Conservation (phyloP, 768 basidiomycete genomes). For the Lyophyllum shimeji region DNA sequence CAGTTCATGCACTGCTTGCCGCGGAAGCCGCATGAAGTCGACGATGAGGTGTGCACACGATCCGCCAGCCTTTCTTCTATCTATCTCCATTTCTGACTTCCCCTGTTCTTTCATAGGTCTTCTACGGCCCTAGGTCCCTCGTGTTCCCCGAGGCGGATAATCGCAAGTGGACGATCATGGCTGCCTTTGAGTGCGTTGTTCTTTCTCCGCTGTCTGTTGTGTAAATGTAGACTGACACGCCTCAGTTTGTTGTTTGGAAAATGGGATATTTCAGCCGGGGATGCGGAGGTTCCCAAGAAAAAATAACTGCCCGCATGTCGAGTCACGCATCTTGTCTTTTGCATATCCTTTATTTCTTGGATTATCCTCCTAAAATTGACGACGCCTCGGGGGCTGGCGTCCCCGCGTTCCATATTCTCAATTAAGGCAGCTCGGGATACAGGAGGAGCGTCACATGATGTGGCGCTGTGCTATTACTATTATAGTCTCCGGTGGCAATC, state of each 20-base stretch:
- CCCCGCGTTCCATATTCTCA: not conserved
- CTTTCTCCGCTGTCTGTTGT: not conserved
- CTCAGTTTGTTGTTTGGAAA: conserved; percentile 10
- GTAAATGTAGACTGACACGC: not conserved
- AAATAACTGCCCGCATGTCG: not conserved
- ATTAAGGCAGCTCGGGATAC: not conserved
- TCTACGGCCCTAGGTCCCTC: conserved; percentile 88
- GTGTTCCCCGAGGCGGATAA: conserved; percentile 96
- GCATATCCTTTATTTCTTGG: not conserved
- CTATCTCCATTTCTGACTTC: conserved; percentile 5
- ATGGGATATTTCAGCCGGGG: conserved; percentile 9
- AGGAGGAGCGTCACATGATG: not conserved
- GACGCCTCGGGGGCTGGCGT: not conserved
- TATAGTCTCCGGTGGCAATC: too few species aligned
- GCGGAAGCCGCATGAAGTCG: conserved; percentile 89
- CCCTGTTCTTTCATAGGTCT: conserved; percentile 78
- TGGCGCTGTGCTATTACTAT: not conserved
- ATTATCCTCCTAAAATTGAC: not conserved
- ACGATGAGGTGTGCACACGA: conserved; percentile 73
- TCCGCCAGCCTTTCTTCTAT: not conserved
- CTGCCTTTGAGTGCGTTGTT: conserved; percentile 75
- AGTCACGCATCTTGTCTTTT: not conserved
- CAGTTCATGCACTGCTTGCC: conserved; percentile 97
- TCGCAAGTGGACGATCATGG: conserved; percentile 96
- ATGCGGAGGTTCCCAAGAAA: not conserved